Base-by-base conservation (phyloP, 768 basidiomycete genomes). In the Lactarius deliciosus region DNA sequence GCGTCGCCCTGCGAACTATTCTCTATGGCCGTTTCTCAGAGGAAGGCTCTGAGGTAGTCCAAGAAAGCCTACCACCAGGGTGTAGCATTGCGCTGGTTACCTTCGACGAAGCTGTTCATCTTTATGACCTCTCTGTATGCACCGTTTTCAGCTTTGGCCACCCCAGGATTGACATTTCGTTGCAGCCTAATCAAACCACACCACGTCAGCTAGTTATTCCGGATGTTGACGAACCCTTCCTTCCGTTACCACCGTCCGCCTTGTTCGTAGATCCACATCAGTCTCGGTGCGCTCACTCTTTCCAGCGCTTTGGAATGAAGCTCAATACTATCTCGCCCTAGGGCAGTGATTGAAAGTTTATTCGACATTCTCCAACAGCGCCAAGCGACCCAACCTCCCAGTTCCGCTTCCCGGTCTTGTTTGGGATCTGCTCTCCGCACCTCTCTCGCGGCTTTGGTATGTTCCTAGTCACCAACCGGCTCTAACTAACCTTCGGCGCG, bases 161-260 rank as follows among this genome's bases (percentile, higher is more conserved):
- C 13, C 30, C 40, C 47, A 34, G 57, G 61, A 38, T 34, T 56
- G 20, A 67, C 60, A 58, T 32, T 64, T 40, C 68, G 83, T 81
- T 40, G 18, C 60, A 71, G 70, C 70, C 70, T n/a, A 22, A 64
- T 53, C 68, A 63, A 36, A 15, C 40, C 15, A 34, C 56, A 15
- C 63, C 65, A 25, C 63, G 82, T 41, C 89, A 96, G 81, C 80
- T 96, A 54, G 85, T 98, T 54, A 84, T 98, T 10, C 79, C 91
- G 1, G 97, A 98, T 74, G 77, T 98, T 43, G 90, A 94, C n/a
- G 97, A 99, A 63, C 87, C 94, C 22, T 98, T 96, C 76, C 76
- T 91, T 1, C 97, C 97, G 0, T 75, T 94, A 28, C 79, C 69
- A 7, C 32, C 80, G 22, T 77, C 81, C 6, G 90, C 88, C 2